These are phyloP conservation scores for Calycina herbarum DNA, from an alignment of 2,329 filamentous ascomycete species.

Conservation along the genomic window DNA sequence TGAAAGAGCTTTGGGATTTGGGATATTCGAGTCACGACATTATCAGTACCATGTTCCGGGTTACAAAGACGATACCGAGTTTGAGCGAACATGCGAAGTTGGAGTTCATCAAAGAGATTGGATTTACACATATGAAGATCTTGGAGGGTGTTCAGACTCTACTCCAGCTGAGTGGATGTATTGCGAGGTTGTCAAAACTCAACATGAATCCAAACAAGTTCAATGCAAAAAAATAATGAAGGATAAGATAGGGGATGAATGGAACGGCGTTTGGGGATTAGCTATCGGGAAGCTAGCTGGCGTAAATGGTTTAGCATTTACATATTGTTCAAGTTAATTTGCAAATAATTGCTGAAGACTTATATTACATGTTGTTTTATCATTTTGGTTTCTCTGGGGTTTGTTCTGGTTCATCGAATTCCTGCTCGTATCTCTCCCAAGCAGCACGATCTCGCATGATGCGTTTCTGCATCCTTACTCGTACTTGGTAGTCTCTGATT, in stretches of 20 bases:
- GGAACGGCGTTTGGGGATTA: constrained; percentile 28
- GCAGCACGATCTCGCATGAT: constrained; percentile 63
- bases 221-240: constrained; percentile 38
- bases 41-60: constrained; percentile 98
- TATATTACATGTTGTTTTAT: constrained; percentile 5
- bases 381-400: constrained; percentile 21
- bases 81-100: constrained; percentile 93
- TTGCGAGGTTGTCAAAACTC: constrained; percentile 87
- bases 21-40: constrained; percentile 99
- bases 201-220: constrained; percentile 95
- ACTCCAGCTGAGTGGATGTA: constrained; percentile 88
- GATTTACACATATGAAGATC: constrained; percentile 98
- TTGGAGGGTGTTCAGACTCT: constrained; percentile 96
- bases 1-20: constrained; percentile 90
- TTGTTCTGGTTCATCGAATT: constrained; percentile 37
- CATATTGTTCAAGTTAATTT: constrained; percentile 8
- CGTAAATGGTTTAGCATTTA: constrained; percentile 19
- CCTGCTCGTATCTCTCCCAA: constrained; percentile 67
- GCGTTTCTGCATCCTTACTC: constrained; percentile 64
- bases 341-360: background rate
- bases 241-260: constrained; percentile 19
- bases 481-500: constrained; percentile 66
- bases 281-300: constrained; percentile 12
- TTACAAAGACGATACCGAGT: constrained; percentile 92
- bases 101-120: constrained; percentile 98